Evolutionary conservation across 2,329 filamentous ascomycete genomes (phyloP).

Genomic region (Aphanoascus verrucosus): DNA sequence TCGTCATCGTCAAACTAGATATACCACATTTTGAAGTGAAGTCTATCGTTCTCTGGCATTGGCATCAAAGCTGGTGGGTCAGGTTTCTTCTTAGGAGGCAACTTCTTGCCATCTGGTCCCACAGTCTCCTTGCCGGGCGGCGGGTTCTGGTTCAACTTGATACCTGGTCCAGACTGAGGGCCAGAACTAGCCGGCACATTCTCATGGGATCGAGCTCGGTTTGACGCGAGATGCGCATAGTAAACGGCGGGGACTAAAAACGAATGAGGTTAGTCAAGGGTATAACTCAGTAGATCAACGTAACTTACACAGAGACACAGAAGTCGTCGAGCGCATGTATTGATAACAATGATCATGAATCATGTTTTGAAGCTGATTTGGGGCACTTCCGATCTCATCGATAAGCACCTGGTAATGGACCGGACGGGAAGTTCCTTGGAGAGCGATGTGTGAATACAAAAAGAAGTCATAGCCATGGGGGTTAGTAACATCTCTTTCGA

Average conservation of each 20-base stretch:
- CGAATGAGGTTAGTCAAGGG: slow-evolving; percentile 7
- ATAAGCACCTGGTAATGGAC: slow-evolving; percentile 84
- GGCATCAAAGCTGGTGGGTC: slow-evolving; percentile 28
- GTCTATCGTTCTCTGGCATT: slow-evolving; percentile 24
- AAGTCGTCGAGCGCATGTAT: slow-evolving; percentile 82
- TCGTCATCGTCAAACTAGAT: slow-evolving; percentile 20
- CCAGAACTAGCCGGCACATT: slow-evolving; percentile 34
- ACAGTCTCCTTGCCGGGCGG: no score
- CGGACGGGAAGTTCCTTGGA: slow-evolving; percentile 87
- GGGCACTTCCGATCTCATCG: slow-evolving; percentile 61
- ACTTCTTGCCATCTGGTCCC: no score
- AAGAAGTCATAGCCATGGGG: slow-evolving; percentile 87
- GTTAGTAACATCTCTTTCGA: slow-evolving; percentile 83
- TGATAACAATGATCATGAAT: slow-evolving; percentile 94
- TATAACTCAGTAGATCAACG: neutral
- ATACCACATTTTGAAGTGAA: slow-evolving; percentile 34
- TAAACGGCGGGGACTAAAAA: slow-evolving; percentile 65
- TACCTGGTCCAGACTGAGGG: slow-evolving; percentile 31
- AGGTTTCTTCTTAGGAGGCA: slow-evolving; percentile 19
- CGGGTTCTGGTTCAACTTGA: slow-evolving; percentile 25
- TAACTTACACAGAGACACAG: slow-evolving; percentile 59
- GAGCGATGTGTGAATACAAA: slow-evolving; percentile 59
- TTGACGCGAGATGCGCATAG: slow-evolving; percentile 83
- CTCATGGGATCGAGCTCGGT: slow-evolving; percentile 68
- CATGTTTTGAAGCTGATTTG: slow-evolving; percentile 68